Percentiles rank a stretch among this genome's conserved stretches.
These are phyloP conservation scores for Candida oleophila DNA, from an alignment of 805 yeast species.

Conservation along the genomic window DNA sequence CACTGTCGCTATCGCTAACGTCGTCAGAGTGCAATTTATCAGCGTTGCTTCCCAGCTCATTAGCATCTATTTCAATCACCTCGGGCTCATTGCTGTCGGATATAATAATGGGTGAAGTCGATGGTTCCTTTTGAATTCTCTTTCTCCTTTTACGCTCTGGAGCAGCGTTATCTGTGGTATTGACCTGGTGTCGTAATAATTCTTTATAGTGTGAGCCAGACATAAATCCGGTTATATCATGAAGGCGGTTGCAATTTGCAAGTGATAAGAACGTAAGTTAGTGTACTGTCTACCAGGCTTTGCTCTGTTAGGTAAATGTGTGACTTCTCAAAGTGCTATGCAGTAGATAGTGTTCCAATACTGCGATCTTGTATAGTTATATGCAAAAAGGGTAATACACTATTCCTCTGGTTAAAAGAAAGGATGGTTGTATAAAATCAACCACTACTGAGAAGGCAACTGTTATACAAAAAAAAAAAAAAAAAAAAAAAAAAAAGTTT, in stretches of 20 bases:
- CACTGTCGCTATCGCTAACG: slow-evolving; percentile 38
- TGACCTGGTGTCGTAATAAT: slow-evolving; percentile 8
- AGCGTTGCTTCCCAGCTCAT: background rate
- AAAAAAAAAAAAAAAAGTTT: no score
- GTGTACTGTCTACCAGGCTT: no score
- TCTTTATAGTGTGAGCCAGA: slow-evolving; percentile 13
- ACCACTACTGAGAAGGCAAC: background rate
- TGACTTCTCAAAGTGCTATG: no score
- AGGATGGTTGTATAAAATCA: background rate
- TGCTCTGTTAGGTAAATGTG: no score
- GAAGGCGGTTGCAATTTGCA: background rate
- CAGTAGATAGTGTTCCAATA: no score
- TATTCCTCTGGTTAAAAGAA: no score
- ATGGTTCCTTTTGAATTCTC: background rate
- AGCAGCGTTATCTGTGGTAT: background rate
- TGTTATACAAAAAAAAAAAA: background rate
- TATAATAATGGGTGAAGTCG: slow-evolving; percentile 1
- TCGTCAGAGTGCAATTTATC: slow-evolving; percentile 21
- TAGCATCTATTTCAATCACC: background rate
- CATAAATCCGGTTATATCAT: slow-evolving; percentile 6
- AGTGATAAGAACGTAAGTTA: no score
- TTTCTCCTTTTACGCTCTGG: slow-evolving; percentile 4
- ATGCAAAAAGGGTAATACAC: no score
- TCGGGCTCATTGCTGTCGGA: slow-evolving; percentile 8
- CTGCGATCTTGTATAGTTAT: no score